Conservation (phyloP, 208 protist genomes). For the Trypanosoma boissoni region DNA sequence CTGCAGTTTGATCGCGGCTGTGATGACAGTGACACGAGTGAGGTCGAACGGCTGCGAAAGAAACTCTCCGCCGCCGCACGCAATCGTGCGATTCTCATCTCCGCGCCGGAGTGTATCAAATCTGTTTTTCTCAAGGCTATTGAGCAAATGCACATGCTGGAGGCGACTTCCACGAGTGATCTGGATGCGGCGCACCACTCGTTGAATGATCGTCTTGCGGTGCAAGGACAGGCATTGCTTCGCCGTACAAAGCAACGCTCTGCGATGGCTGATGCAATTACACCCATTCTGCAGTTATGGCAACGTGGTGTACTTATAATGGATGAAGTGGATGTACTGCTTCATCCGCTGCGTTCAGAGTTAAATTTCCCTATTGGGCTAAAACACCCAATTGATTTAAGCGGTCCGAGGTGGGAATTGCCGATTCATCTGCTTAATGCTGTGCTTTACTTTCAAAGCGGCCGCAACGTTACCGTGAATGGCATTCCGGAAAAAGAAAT, state of each 20-base stretch:
- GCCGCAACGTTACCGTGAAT: slow-evolving; percentile 9
- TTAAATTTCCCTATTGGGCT: slow-evolving; percentile 95
- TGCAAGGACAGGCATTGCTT: slow-evolving; percentile 36
- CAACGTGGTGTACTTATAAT: slow-evolving; percentile 88
- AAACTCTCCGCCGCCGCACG: slow-evolving; percentile 71
- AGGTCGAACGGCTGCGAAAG: slow-evolving; percentile 45
- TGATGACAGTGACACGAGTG: slow-evolving; percentile 45
- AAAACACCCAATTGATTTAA: slow-evolving; percentile 90
- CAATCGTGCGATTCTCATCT: slow-evolving; percentile 74
- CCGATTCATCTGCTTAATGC: slow-evolving; percentile 93
- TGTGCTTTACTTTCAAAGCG: slow-evolving; percentile 75
- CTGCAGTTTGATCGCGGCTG: slow-evolving; percentile 73
- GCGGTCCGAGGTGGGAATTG: slow-evolving; percentile 87
- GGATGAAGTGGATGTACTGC: slow-evolving; percentile 94
- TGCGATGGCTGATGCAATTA: slow-evolving; percentile 65
- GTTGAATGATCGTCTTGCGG: slow-evolving; percentile 38
- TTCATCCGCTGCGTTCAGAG: slow-evolving; percentile 94
- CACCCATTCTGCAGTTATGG: slow-evolving; percentile 85
- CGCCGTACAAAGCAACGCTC: slow-evolving; percentile 42
- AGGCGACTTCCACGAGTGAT: slow-evolving; percentile 41
- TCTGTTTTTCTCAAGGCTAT: slow-evolving; percentile 92
- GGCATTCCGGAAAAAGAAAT: neutral
- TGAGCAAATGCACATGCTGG: slow-evolving; percentile 88
- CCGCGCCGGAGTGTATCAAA: slow-evolving; percentile 92
- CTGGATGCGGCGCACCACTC: slow-evolving; percentile 31